These are phyloP conservation scores for Mycena galopus DNA, from an alignment of 768 basidiomycete species.

Conservation along the genomic window DNA sequence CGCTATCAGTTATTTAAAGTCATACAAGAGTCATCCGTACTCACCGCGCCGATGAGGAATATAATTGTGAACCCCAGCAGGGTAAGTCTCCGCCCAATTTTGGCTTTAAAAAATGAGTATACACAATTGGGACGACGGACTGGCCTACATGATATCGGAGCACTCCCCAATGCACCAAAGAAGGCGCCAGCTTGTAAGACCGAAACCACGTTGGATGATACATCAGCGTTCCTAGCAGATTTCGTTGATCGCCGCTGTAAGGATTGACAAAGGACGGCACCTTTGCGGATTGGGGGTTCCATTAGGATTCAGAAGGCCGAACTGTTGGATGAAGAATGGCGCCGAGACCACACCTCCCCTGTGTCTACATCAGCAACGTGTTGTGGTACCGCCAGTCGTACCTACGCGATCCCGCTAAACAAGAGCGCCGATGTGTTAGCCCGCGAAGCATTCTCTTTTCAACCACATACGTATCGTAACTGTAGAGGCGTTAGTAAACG, in stretches of 20 bases:
- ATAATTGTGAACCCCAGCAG: constrained; percentile 71
- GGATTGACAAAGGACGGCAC: constrained; percentile 1
- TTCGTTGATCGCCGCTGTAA: background rate
- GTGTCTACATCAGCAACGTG: constrained; percentile 11
- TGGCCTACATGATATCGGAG: constrained; percentile 73
- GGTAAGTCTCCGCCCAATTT: constrained; percentile 75
- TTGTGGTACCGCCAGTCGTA: background rate
- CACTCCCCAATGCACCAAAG: constrained; percentile 85
- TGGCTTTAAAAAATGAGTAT: constrained; percentile 53
- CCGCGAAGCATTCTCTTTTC: background rate
- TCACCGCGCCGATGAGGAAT: constrained; percentile 80
- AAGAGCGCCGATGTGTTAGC: background rate
- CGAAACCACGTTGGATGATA: constrained; percentile 89
- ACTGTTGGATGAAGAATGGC: constrained; percentile 70
- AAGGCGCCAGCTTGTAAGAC: constrained; percentile 91
- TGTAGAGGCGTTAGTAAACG: constrained; percentile 1
- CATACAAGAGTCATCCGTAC: constrained; percentile 36
- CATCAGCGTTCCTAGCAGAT: constrained; percentile 52
- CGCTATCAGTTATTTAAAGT: background rate
- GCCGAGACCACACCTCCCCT: constrained; percentile 82
- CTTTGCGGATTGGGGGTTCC: constrained; percentile 53
- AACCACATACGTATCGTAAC: constrained; percentile 76
- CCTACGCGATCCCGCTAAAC: constrained; percentile 52
- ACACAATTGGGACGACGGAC: background rate
- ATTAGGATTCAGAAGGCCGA: constrained; percentile 65